Percentiles rank a stretch among this genome's conserved stretches.
Conservation (phyloP, 2,329 filamentous ascomycete species). For the Claviceps sp. region DNA sequence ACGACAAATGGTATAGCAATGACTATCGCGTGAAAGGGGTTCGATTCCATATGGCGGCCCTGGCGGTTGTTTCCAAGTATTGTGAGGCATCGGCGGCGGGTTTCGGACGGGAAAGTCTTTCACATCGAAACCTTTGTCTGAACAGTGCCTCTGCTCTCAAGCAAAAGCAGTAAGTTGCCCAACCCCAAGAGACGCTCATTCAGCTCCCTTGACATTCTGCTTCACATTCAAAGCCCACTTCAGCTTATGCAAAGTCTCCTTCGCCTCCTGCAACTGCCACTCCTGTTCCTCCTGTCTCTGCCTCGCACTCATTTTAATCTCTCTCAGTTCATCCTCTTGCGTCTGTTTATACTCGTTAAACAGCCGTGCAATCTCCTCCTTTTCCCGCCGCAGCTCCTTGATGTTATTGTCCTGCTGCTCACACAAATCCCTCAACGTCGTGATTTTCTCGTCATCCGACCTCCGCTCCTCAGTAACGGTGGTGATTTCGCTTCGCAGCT, state of each 20-base stretch:
- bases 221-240: slow-evolving; percentile 61
- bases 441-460: slow-evolving; percentile 49
- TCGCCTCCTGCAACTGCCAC: slow-evolving; percentile 41
- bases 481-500: slow-evolving; percentile 40
- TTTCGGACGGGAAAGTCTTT: too few species aligned
- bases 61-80: neutral
- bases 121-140: too few species aligned
- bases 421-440: slow-evolving; percentile 51
- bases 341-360: slow-evolving; percentile 53
- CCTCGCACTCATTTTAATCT: slow-evolving; percentile 44
- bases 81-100: neutral
- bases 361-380: slow-evolving; percentile 43
- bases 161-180: too few species aligned
- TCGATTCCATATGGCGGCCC: neutral
- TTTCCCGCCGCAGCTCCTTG: slow-evolving; percentile 44
- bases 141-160: too few species aligned
- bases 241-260: slow-evolving; percentile 51
- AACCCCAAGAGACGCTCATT: slow-evolving; percentile 19
- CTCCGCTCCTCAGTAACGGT: slow-evolving; percentile 40
- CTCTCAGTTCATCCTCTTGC: slow-evolving; percentile 46
- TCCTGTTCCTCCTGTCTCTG: slow-evolving; percentile 49
- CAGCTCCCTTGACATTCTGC: slow-evolving; percentile 41
- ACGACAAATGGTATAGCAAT: neutral
- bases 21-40: neutral
- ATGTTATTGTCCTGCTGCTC: slow-evolving; percentile 63